Evolutionary conservation across 139 green algal genomes (phyloP), one percentile per base, ranked within the genome.

Genomic region (Zygnema circumcarinatum): DNA sequence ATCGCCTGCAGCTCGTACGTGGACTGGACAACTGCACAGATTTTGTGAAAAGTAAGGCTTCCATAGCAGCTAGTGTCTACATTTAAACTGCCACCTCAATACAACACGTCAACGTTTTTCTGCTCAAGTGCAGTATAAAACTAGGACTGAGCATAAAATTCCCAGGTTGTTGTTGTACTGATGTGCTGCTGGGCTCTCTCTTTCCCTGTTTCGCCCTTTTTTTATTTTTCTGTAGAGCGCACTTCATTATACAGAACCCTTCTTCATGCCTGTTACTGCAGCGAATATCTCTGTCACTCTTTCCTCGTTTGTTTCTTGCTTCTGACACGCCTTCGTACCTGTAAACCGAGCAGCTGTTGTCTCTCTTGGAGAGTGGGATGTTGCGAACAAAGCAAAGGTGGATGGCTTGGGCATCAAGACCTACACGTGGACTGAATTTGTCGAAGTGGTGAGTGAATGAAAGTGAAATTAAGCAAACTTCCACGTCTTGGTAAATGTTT

Each of bases 381-480:
- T 33, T 21, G 75, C 39, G 52, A 87, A 35, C 7, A 68, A 81
- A n/a, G 40, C 62, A 33, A 79, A 89, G 2, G 31, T 47, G 29
- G 83, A 36, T 11, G 40, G 47, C 29, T 52, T 81, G 3, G 38
- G 38, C 29, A 54, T 89, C 1, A 79, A 88, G 31, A 38, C 76
- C n/a, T 89, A 73, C 29, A 72, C 78, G 36, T 88, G 40, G 75
- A 39, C 75, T 2, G 84, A 89, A 21, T 40, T 88, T 36, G 20
- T 88, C 54, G 83, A 85, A 20, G 20, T 73, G 84, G 84, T 89
- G 42, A 38, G 29, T n/a, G n/a, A n/a, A n/a, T n/a, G n/a, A n/a
- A n/a, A 52, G 16, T 25, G 35, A 22, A 20, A n/a, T n/a, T n/a
- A n/a, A n/a, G n/a, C n/a, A n/a, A n/a, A n/a, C n/a, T n/a, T 76